A percentile compares a stretch with the other conserved stretches of the same genome.
These are phyloP conservation scores for Mucor velutinosus DNA, from an alignment of 371 early-diverging fungal genomes.

Conservation along the genomic window DNA sequence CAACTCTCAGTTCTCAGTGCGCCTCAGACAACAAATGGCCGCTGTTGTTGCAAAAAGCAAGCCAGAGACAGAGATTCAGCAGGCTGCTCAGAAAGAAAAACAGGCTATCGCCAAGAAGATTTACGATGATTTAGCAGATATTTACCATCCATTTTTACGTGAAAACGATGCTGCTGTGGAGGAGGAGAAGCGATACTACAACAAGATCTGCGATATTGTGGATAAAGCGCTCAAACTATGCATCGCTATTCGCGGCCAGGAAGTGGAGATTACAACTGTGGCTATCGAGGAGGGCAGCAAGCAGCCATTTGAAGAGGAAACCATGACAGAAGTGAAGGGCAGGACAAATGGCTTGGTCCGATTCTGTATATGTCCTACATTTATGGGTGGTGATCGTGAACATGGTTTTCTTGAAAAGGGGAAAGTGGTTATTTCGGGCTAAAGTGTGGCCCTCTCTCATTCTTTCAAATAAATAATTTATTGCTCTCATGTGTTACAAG, in stretches of 20 bases:
- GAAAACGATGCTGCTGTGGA: slow-evolving; percentile 41
- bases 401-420: slow-evolving; percentile 53
- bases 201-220: slow-evolving; percentile 56
- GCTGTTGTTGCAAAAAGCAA: slow-evolving; percentile 55
- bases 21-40: slow-evolving; percentile 63
- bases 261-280: slow-evolving; percentile 55
- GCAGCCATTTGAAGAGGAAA: slow-evolving; percentile 45
- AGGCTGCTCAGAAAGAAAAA: slow-evolving; percentile 43
- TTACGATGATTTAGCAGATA: slow-evolving; percentile 48
- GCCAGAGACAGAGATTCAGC: slow-evolving; percentile 47
- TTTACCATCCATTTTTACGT: slow-evolving; percentile 47
- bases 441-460: not conserved
- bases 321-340: slow-evolving; percentile 43
- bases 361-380: slow-evolving; percentile 41
- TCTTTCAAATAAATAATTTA: not conserved
- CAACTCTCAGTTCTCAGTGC: slow-evolving; percentile 51
- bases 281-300: slow-evolving; percentile 45
- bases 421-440: slow-evolving; percentile 42
- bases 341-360: slow-evolving; percentile 31
- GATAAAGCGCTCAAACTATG: slow-evolving; percentile 56
- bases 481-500: not conserved
- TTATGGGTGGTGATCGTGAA: slow-evolving; percentile 42
- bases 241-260: slow-evolving; percentile 61
- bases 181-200: slow-evolving; percentile 40
- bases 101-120: slow-evolving; percentile 33